Evolutionary conservation across 768 basidiomycete genomes (phyloP).

Genomic region (Tulasnella sp.): DNA sequence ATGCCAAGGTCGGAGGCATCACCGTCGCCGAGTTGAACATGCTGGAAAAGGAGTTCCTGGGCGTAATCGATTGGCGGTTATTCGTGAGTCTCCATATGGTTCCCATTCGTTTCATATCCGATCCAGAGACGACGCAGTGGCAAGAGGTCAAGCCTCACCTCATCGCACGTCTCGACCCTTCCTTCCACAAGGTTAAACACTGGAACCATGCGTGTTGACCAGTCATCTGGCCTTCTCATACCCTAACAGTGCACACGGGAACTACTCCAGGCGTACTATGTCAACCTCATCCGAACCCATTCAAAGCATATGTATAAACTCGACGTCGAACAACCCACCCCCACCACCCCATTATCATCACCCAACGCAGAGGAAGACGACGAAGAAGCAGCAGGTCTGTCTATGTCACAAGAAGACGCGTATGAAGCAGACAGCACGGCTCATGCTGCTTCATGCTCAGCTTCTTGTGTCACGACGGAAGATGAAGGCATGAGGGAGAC

Average conservation of each 20-base stretch:
- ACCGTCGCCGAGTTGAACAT: conserved; percentile 86
- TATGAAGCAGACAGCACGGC: conserved; percentile 25
- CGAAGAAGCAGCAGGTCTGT: conserved; percentile 6
- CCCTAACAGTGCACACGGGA: conserved; percentile 77
- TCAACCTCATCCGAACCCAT: conserved; percentile 86
- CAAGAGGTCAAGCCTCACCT: not conserved
- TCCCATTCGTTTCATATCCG: not conserved
- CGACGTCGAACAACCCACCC: not conserved
- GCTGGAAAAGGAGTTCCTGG: conserved; percentile 90
- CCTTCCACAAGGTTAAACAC: conserved; percentile 11
- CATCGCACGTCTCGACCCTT: conserved; percentile 15
- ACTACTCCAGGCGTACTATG: conserved; percentile 87
- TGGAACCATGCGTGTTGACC: conserved; percentile 21
- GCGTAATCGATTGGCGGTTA: conserved; percentile 88
- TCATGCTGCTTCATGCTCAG: conserved; percentile 15
- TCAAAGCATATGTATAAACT: conserved; percentile 27
- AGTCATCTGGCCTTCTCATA: conserved; percentile 19
- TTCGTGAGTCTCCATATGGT: conserved; percentile 54
- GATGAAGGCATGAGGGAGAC: conserved; percentile 13
- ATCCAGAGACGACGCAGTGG: not conserved
- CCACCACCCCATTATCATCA: not conserved
- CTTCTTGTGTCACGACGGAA: conserved; percentile 17
- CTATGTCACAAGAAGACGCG: not conserved
- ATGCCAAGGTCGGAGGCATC: conserved; percentile 95
- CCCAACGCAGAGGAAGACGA: not conserved